phyloP scores from a whole-genome alignment of 2,329 filamentous ascomycete species.

The Colletotrichum sp. region DNA sequence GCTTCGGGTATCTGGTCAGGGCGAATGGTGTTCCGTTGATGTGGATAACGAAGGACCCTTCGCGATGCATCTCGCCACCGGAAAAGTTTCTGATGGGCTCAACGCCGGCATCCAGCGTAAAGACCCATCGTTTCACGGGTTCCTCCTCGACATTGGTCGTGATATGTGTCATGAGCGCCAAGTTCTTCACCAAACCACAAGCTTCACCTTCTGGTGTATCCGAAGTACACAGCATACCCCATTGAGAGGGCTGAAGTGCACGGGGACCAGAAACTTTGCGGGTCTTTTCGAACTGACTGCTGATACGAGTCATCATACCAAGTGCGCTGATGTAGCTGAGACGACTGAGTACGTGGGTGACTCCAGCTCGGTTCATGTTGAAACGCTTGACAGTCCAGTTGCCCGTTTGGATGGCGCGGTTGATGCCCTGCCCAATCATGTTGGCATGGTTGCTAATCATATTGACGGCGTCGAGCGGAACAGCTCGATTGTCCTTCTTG shows the following conservation, averaged over 20 bases:
- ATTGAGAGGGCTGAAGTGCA: conserved; percentile 95
- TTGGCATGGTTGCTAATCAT: conserved; percentile 86
- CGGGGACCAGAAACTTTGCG: conserved; percentile 94
- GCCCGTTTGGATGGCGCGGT: conserved; percentile 93
- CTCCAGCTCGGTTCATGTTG: conserved; percentile 96
- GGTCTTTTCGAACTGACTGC: conserved; percentile 98
- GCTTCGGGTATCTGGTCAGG: conserved; percentile 83
- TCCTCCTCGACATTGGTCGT: conserved; percentile 95
- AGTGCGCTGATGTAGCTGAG: conserved; percentile 96
- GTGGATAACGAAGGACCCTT: conserved; percentile 87
- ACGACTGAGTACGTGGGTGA: conserved; percentile 94
- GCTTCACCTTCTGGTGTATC: conserved; percentile 99
- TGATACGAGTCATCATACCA: conserved; percentile 99
- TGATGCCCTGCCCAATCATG: conserved; percentile 90
- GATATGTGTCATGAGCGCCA: conserved; percentile 99
- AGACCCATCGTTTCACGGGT: conserved; percentile 85
- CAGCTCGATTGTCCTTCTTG: conserved; percentile 89
- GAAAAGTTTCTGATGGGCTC: conserved; percentile 72
- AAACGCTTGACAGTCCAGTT: conserved; percentile 99
- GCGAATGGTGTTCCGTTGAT: conserved; percentile 96
- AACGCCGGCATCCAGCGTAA: conserved; percentile 84
- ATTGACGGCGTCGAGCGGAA: conserved; percentile 85
- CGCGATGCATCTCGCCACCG: conserved; percentile 85
- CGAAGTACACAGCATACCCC: conserved; percentile 96
- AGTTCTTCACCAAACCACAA: conserved; percentile 96